Evolutionary conservation across 768 basidiomycete species (phyloP).

Genomic region (Hygrocybe punicea): DNA sequence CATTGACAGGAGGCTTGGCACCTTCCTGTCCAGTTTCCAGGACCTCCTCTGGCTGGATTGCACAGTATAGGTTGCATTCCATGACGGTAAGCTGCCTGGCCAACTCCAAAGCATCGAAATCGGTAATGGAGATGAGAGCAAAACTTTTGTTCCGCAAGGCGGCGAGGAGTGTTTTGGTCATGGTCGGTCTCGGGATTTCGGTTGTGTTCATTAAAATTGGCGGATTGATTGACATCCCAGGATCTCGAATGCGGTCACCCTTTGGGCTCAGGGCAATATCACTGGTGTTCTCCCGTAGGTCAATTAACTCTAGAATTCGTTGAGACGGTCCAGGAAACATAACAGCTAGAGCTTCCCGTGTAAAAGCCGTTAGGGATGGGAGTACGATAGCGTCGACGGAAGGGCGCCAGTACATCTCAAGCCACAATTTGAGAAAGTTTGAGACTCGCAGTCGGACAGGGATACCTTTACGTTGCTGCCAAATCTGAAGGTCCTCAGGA

Average conservation of each 20-base stretch:
- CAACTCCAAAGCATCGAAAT: conserved; percentile 89
- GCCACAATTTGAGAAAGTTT: conserved; percentile 92
- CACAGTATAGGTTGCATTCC: conserved; percentile 85
- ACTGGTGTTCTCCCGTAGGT: conserved; percentile 49
- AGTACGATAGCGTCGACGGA: conserved; percentile 67
- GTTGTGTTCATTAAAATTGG: conserved; percentile 45
- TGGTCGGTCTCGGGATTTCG: conserved; percentile 82
- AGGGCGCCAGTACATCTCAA: conserved; percentile 87
- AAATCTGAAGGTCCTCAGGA: conserved; percentile 60
- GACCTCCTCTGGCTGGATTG: conserved; percentile 84
- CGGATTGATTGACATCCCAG: conserved; percentile 70
- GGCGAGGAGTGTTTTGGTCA: conserved; percentile 74
- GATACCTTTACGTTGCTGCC: conserved; percentile 84
- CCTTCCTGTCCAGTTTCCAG: conserved; percentile 78
- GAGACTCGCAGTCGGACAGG: conserved; percentile 89
- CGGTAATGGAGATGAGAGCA: conserved; percentile 64
- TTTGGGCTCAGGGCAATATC: conserved; percentile 51
- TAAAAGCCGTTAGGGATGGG: conserved; percentile 55
- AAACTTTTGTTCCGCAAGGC: conserved; percentile 67
- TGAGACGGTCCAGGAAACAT: conserved; percentile 69
- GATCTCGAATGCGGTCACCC: conserved; percentile 66
- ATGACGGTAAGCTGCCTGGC: conserved; percentile 92
- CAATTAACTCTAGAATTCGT: conserved; percentile 67
- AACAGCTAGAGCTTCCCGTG: conserved; percentile 53
- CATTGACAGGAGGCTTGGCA: conserved; percentile 58